Conservation (phyloP, 352 stramenopile genomes). For the Pythium aristosporum region DNA sequence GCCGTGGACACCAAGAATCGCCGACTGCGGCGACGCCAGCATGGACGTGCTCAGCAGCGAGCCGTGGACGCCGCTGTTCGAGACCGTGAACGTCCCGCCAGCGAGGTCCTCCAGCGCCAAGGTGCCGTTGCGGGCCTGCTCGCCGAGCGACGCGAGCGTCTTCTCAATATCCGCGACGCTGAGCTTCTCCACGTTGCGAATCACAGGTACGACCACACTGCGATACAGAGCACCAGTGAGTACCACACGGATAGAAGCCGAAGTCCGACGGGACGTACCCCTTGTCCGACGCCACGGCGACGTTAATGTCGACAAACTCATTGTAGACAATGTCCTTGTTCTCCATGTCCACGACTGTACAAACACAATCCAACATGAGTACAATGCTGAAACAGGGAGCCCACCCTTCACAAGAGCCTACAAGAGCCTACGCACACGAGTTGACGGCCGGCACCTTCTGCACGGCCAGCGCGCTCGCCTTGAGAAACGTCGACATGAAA, state of each 20-base stretch:
- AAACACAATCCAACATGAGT: slow-evolving; percentile 9
- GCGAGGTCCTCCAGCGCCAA: slow-evolving; percentile 92
- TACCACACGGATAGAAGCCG: not conserved
- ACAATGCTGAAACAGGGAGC: not conserved
- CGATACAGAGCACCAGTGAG: not conserved
- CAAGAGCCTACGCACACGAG: slow-evolving; percentile 66
- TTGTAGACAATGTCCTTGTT: slow-evolving; percentile 99
- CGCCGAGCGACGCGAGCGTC: slow-evolving; percentile 89
- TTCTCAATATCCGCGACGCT: slow-evolving; percentile 97
- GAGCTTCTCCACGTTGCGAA: slow-evolving; percentile 97
- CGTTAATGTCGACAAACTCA: slow-evolving; percentile 98
- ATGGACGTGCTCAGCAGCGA: slow-evolving; percentile 99
- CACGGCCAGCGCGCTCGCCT: slow-evolving; percentile 93
- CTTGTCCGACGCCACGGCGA: slow-evolving; percentile 94
- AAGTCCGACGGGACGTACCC: slow-evolving; percentile 43
- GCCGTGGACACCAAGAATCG: slow-evolving; percentile 98
- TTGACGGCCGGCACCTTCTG: slow-evolving; percentile 96
- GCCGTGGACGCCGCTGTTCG: slow-evolving; percentile 96
- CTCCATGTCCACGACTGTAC: slow-evolving; percentile 94
- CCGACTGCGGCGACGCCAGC: slow-evolving; percentile 97
- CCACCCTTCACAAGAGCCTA: not conserved
- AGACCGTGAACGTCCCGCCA: slow-evolving; percentile 98
- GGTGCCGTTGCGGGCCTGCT: slow-evolving; percentile 63
- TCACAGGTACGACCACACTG: slow-evolving; percentile 97
- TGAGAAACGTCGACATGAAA: slow-evolving; percentile 99